A percentile compares a stretch with the other conserved stretches of the same genome.
Conservation (phyloP, 306 rosid species). For the Dalbergia oliveri region DNA sequence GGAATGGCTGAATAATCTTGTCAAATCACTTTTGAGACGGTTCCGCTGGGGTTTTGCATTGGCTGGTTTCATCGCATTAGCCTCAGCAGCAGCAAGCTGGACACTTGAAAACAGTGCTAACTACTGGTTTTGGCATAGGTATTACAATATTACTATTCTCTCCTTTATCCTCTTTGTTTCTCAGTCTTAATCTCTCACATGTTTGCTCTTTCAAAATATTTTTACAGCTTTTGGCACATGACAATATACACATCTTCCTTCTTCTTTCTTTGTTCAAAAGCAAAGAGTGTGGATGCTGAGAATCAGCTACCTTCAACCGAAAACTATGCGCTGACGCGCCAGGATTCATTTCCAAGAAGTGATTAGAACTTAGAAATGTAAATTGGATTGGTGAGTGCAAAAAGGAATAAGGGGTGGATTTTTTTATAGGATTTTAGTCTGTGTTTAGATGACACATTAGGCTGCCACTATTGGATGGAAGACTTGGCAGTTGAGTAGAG, state of each 20-base stretch:
- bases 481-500: conserved; percentile 36
- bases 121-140: conserved; percentile 99
- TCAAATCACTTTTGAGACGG: conserved; percentile 65
- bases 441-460: conserved; percentile 25
- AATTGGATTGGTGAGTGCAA: conserved; percentile 22
- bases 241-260: conserved; percentile 85
- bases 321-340: conserved; percentile 56
- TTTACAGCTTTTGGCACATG: conserved; percentile 90
- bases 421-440: conserved; percentile 1
- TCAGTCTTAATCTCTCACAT: conserved; percentile 25
- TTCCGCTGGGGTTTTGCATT: conserved; percentile 80
- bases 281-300: conserved; percentile 42
- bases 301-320: conserved; percentile 41
- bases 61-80: conserved; percentile 72
- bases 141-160: conserved; percentile 29
- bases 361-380: conserved; percentile 30
- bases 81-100: conserved; percentile 89
- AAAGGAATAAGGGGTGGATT: conserved; percentile 35
- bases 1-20: conserved; percentile 66
- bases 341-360: conserved; percentile 50
- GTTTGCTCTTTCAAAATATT: conserved; percentile 39
- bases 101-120: conserved; percentile 73
- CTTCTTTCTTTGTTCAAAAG: conserved; percentile 71
- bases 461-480: conserved; percentile 32
- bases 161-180: conserved; percentile 33